Percentiles rank a stretch among this genome's conserved stretches.
These are phyloP conservation scores for Solanum raphanifolium DNA, from an alignment of 257 asterid genomes.

Conservation along the genomic window DNA sequence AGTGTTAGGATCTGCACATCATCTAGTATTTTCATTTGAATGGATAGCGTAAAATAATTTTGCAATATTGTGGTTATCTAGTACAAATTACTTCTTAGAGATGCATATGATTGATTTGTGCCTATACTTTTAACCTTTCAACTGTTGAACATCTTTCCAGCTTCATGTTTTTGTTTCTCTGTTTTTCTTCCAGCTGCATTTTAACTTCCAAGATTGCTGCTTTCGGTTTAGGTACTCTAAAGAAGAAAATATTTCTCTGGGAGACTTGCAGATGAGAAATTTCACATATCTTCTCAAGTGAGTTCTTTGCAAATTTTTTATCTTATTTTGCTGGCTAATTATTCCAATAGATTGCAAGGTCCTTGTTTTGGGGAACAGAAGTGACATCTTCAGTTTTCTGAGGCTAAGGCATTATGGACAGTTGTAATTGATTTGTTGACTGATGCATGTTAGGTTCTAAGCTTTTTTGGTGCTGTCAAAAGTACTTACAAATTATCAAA, in stretches of 20 bases:
- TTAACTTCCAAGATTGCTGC: background rate
- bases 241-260: slow-evolving; percentile 67
- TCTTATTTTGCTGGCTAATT: background rate
- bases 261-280: slow-evolving; percentile 44
- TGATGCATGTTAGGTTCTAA: background rate
- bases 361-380: background rate
- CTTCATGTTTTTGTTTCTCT: background rate
- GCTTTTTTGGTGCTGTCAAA: background rate
- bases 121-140: background rate
- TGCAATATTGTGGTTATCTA: background rate
- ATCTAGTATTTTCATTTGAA: background rate
- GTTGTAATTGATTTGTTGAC: background rate
- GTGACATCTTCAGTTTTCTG: background rate
- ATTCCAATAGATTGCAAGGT: background rate
- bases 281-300: slow-evolving; percentile 78
- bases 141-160: background rate
- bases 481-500: background rate
- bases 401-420: background rate
- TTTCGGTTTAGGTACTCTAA: slow-evolving; percentile 65
- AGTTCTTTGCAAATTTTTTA: slow-evolving; percentile 6
- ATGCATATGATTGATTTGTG: background rate
- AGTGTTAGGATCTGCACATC: background rate
- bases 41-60: background rate
- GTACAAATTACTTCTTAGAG: background rate
- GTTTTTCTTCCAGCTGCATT: background rate